Conservation (phyloP, 805 yeast species). For the Nakazawaea ambrosiae region DNA sequence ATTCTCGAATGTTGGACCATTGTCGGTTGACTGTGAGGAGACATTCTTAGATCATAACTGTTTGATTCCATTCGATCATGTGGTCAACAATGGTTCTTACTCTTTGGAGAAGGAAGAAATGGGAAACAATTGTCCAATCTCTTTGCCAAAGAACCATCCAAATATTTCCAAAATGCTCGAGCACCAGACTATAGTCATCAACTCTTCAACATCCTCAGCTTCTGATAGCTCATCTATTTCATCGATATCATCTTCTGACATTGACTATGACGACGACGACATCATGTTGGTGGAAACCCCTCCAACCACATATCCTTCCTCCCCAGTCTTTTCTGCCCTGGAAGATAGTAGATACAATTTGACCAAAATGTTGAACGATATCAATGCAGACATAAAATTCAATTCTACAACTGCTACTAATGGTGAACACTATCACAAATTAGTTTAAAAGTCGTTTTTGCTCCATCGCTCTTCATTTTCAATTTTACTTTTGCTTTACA, state of each 20-base stretch:
- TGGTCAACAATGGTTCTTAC: conserved; percentile 1
- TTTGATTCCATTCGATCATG: conserved; percentile 7
- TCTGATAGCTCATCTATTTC: no score
- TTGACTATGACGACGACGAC: background rate
- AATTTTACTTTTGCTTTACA: no score
- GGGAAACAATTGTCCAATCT: no score
- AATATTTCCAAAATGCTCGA: background rate
- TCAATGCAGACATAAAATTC: background rate
- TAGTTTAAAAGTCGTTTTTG: no score
- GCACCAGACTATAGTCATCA: background rate
- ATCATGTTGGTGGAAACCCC: conserved; percentile 5
- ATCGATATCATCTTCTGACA: background rate
- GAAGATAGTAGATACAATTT: conserved; percentile 1
- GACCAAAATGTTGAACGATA: conserved; percentile 2
- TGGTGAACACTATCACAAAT: no score
- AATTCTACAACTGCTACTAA: no score
- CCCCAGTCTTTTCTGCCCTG: conserved; percentile 1
- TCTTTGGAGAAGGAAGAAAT: background rate
- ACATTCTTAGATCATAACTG: background rate
- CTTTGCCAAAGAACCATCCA: conserved; percentile 1
- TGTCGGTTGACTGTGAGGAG: conserved; percentile 12
- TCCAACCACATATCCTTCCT: conserved; percentile 10
- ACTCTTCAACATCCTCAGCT: background rate
- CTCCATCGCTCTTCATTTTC: no score
- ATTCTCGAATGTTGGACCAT: conserved; percentile 26